Percentiles rank a stretch among this genome's conserved stretches.
Evolutionary conservation across 208 protist species (phyloP).

Genomic region (Leishmania tropica): DNA sequence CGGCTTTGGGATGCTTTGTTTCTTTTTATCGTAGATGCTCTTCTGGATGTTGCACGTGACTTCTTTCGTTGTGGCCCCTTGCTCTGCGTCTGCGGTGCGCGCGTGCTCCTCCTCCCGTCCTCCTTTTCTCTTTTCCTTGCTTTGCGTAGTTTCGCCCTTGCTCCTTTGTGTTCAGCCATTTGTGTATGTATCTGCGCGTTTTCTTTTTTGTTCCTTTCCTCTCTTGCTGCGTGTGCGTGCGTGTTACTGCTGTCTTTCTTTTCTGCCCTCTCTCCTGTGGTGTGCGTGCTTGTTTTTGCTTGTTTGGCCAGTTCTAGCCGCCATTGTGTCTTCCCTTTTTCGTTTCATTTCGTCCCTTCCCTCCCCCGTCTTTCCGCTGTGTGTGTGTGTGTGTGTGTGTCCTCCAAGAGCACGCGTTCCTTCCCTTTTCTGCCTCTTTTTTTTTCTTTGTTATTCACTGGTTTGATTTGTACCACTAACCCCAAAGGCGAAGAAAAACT

Average conservation of each 20-base stretch:
- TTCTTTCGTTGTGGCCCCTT: background rate
- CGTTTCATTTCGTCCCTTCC: slow-evolving; percentile 7
- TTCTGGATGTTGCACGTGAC: background rate
- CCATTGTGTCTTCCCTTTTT: background rate
- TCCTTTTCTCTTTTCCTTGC: background rate
- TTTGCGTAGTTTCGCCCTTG: background rate
- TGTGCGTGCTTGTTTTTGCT: background rate
- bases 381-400: background rate
- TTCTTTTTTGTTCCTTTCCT: background rate
- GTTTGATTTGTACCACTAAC: background rate
- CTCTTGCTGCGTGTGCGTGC: background rate
- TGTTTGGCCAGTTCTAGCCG: background rate
- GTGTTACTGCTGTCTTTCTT: background rate
- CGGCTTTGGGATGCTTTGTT: background rate
- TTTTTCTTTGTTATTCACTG: slow-evolving; percentile 9
- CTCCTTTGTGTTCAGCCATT: background rate
- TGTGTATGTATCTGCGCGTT: background rate
- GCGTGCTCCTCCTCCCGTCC: background rate
- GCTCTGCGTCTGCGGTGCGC: background rate
- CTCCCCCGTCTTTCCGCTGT: background rate
- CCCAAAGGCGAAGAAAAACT: background rate
- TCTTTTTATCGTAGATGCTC: background rate
- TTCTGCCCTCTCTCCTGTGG: background rate
- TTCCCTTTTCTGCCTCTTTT: background rate
- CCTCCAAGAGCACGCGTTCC: background rate